phyloP scores from a whole-genome alignment of 768 basidiomycete species.

The Favolaschia claudopus region DNA sequence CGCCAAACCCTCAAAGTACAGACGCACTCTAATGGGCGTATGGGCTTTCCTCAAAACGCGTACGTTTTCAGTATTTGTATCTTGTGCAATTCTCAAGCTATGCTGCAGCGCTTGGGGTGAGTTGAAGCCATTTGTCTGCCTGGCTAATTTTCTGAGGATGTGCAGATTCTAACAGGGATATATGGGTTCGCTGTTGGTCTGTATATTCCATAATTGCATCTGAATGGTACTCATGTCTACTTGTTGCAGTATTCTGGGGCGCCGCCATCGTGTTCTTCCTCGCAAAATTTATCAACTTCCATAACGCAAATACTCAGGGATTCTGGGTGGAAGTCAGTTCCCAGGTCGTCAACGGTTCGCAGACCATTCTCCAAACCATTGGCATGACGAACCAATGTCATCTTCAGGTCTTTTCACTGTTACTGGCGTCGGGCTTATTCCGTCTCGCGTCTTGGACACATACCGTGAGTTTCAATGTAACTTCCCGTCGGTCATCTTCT shows the following conservation, averaged over 20 bases:
- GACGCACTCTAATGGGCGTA: slow-evolving; percentile 69
- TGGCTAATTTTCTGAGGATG: slow-evolving; percentile 1
- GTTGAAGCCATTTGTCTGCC: slow-evolving; percentile 29
- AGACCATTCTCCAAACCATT: background rate
- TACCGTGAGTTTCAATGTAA: slow-evolving; percentile 59
- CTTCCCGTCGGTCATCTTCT: background rate
- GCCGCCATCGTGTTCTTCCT: slow-evolving; percentile 82
- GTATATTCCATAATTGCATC: background rate
- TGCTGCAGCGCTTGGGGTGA: slow-evolving; percentile 68
- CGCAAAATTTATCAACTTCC: slow-evolving; percentile 70
- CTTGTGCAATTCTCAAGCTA: background rate
- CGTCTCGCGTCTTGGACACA: slow-evolving; percentile 77
- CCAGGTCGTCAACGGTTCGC: slow-evolving; percentile 77
- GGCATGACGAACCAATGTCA: background rate
- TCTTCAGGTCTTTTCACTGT: slow-evolving; percentile 76
- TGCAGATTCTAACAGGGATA: slow-evolving; percentile 71
- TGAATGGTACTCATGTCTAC: background rate
- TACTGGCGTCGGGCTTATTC: slow-evolving; percentile 83
- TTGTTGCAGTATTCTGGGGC: slow-evolving; percentile 78
- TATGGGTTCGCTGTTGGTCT: slow-evolving; percentile 80
- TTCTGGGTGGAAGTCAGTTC: slow-evolving; percentile 85
- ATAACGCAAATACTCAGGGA: slow-evolving; percentile 72
- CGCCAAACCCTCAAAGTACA: slow-evolving; percentile 62
- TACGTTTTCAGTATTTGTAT: slow-evolving; percentile 42
- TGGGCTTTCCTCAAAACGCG: slow-evolving; percentile 89